A percentile compares a stretch with the other conserved stretches of the same genome.
Evolutionary conservation across 306 rosid genomes (phyloP).

Genomic region (Castanospermum australe): DNA sequence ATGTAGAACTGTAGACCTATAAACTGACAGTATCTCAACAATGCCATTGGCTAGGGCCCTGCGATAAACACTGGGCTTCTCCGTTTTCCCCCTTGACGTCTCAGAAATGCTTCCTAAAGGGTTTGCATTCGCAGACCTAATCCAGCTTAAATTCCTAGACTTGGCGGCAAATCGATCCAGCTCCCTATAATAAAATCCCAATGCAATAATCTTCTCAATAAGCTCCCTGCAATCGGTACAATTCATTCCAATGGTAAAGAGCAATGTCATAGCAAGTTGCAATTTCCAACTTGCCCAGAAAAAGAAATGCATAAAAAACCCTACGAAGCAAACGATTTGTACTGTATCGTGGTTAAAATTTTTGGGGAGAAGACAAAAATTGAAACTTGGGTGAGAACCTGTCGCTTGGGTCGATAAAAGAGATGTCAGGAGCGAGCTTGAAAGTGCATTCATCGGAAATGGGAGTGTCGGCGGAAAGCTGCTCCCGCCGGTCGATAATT

Average conservation of each 20-base stretch:
- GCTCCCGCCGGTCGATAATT: constrained; percentile 74
- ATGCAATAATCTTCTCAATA: constrained; percentile 72
- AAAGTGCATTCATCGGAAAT: constrained; percentile 71
- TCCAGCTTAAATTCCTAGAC: constrained; percentile 90
- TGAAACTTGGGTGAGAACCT: constrained; percentile 46
- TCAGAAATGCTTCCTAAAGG: constrained; percentile 38
- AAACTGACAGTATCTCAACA: constrained; percentile 81
- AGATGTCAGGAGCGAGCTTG: constrained; percentile 83
- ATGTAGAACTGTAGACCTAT: constrained; percentile 80
- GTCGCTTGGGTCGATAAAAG: constrained; percentile 81
- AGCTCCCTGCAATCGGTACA: constrained; percentile 67
- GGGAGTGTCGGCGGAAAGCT: constrained; percentile 46
- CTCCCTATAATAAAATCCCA: constrained; percentile 93
- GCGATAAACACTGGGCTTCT: constrained; percentile 76
- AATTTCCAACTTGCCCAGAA: neutral
- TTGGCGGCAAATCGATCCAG: constrained; percentile 77
- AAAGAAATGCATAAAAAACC: neutral
- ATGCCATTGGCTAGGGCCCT: constrained; percentile 93
- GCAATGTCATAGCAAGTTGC: constrained; percentile 2
- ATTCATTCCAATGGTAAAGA: neutral
- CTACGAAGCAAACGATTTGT: neutral
- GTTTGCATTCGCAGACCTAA: constrained; percentile 56
- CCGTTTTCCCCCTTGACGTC: constrained; percentile 23
- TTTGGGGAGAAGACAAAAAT: neutral
- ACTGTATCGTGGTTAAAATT: neutral